Evolutionary conservation across 371 early-diverging fungal genomes (phyloP).

Genomic region (Haplosporangium sp.): DNA sequence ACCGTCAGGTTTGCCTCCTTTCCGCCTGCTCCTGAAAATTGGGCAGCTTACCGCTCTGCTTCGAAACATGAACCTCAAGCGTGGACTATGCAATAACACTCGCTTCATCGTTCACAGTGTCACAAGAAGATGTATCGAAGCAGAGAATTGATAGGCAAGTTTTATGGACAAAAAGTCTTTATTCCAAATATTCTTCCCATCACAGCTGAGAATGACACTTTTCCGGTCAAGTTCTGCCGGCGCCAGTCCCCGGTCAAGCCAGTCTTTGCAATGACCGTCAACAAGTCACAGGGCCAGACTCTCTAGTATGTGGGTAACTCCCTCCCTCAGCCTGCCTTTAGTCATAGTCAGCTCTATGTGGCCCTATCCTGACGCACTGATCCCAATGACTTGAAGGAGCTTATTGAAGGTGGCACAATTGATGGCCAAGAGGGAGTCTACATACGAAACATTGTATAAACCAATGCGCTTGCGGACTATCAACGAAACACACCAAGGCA

Average conservation of each 20-base stretch:
- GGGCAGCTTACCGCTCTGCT: slow-evolving; percentile 50
- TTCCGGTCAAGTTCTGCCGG: slow-evolving; percentile 8
- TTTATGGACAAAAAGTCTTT: too few relatives aligned
- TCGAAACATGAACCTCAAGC: slow-evolving; percentile 33
- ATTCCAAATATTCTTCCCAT: slow-evolving; percentile 5
- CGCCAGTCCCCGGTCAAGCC: slow-evolving; percentile 40
- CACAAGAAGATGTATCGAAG: background rate
- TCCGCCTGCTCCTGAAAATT: slow-evolving; percentile 31
- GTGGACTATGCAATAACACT: slow-evolving; percentile 53
- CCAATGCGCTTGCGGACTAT: too few relatives aligned
- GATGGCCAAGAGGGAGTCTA: too few relatives aligned
- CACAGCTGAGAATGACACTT: slow-evolving; percentile 2
- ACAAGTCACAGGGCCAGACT: slow-evolving; percentile 50
- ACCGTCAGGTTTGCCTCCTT: slow-evolving; percentile 33
- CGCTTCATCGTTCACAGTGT: slow-evolving; percentile 16
- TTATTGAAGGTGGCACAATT: too few relatives aligned
- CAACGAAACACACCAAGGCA: too few relatives aligned
- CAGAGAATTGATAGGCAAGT: slow-evolving; percentile 15
- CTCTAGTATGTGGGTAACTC: slow-evolving; percentile 19
- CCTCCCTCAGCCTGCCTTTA: slow-evolving; percentile 24
- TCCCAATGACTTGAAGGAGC: too few relatives aligned
- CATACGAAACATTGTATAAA: too few relatives aligned
- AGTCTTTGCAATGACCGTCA: slow-evolving; percentile 47
- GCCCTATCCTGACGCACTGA: too few relatives aligned
- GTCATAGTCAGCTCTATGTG: slow-evolving; percentile 42